phyloP scores from a whole-genome alignment of 306 rosid species.

The Acacia confusa region DNA sequence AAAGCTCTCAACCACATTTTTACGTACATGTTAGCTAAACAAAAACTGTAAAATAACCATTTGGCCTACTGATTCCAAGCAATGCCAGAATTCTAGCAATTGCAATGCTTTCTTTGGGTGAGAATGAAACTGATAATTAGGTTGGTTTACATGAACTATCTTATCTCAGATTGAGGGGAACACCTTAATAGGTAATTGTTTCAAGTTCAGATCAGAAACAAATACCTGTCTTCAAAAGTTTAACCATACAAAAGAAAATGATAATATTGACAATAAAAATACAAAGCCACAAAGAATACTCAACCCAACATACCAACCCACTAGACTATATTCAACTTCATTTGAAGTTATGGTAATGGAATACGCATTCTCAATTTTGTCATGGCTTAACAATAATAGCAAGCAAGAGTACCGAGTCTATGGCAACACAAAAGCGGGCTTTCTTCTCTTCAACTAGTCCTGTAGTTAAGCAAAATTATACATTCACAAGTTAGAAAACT shows the following conservation, averaged over 20 bases:
- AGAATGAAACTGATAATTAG: neutral
- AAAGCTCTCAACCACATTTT: slow-evolving; percentile 20
- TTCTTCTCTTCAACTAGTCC: slow-evolving; percentile 68
- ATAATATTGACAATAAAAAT: neutral
- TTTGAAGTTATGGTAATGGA: slow-evolving; percentile 13
- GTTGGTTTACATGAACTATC: neutral
- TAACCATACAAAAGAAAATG: neutral
- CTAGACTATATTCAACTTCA: slow-evolving; percentile 26
- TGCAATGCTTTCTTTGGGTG: neutral
- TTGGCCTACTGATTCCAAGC: neutral
- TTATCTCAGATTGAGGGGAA: slow-evolving; percentile 15
- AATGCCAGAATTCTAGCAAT: neutral
- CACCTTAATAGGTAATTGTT: neutral
- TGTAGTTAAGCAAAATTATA: slow-evolving; percentile 34
- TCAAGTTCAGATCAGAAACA: slow-evolving; percentile 23
- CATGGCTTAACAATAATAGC: neutral
- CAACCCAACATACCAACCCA: neutral
- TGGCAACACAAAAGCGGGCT: slow-evolving; percentile 61
- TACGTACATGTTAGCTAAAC: neutral
- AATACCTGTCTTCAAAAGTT: slow-evolving; percentile 8
- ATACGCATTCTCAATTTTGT: slow-evolving; percentile 9
- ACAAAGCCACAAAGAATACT: neutral
- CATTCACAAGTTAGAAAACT: slow-evolving; percentile 11
- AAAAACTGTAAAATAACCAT: neutral
- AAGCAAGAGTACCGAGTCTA: slow-evolving; percentile 68